Base-by-base conservation (phyloP, 148 eudicot genomes). In the Vaccinium macrocarpon region DNA sequence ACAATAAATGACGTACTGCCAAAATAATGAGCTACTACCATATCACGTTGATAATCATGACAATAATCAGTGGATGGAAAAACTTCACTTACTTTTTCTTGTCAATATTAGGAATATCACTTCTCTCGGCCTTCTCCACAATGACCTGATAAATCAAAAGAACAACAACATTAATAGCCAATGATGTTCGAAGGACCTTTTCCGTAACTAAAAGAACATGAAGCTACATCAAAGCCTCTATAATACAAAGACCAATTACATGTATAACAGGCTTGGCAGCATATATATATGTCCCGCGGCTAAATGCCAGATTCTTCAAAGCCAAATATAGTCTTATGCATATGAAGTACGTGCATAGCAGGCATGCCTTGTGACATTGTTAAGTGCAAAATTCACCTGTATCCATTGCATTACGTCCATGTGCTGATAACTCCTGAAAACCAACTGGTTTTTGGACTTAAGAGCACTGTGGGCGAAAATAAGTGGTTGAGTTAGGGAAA, bases 61-160 rank as follows among this genome's bases (percentile, higher is more conserved):
- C 48, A 57, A 80, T 21, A 14, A 80, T 38, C 72, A 81, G 83
- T 7, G 13, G 42, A n/a, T 21, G 38, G 38, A 35, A n/a, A 55
- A 64, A 52, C 35, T 38, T 80, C 51, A 75, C 92, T 91, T 84
- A 92, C 94, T 92, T 92, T 82, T 92, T 92, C 89, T 92, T 92
- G 89, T 91, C 93, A 18, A 92, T 92, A 38, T 89, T 92, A 19
- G 94, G 93, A 84, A 92, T 92, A 79, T 92, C 94, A 87, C 94
- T 92, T 88, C 90, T 90, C 86, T 90, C 94, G 8, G 94, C 94
- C 87, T 92, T 92, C 90, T 92, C 94, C 86, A 92, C 94, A 85
- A 92, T 91, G 81, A 92, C 93, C 94, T 92, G 66, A 32, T 81
- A 59, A 55, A 79, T 27, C 61, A 78, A 6, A 27, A 71, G 5